Evolutionary conservation across 1,139 yeast genomes (phyloP), one percentile per base, ranked within the genome.

Genomic region (Blastobotrys buckinghamii): DNA sequence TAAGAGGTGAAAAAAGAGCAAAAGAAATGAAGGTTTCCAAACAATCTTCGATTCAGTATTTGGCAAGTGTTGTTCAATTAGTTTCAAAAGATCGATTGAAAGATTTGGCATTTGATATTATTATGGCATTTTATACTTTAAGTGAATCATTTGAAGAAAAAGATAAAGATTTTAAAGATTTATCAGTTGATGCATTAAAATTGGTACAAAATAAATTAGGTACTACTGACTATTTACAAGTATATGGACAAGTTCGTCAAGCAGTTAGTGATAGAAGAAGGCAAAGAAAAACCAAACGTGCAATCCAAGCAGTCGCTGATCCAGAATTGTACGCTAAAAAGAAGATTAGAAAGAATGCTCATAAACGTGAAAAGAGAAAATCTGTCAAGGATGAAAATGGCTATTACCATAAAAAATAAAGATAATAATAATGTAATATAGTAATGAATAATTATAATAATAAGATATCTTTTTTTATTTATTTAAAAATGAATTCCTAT

Each of bases 251-350:
- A 47, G 95, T 88, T 15, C 79, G 81, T 60, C 80, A 75, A 55
- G 62, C 63, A 15, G 82, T 90, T 19, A 69, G 69, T 39, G 72
- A 72, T 29, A 76, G 88, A 64, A 78, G 97, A 60, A 76, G 76
- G 53, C 94, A 87, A 45, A 79, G 97, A 67, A 81, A 74, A 61
- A 77, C 85, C 1, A 83, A 82, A 62, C 75, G 90, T 51, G 84
- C 96, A 0, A 82, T 85, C 54, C 70, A 87, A 64, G 87, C 90
- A 1, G 75, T 90, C 4, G 76, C 76, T 13, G 85, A 86, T 5
- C 98, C 98, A 0, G 96, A 84, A 19, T 68, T 78, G 39, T 82
- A 87, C 22, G 95, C 96, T 3, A 77, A 76, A 59, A 78, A 85
- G 65, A 87, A 85, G 68, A 64, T 86, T 59, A 82, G 75, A 67